These are phyloP conservation scores for Alternaria novae-zelandiae DNA, from an alignment of 2,329 filamentous ascomycete genomes.

Conservation along the genomic window DNA sequence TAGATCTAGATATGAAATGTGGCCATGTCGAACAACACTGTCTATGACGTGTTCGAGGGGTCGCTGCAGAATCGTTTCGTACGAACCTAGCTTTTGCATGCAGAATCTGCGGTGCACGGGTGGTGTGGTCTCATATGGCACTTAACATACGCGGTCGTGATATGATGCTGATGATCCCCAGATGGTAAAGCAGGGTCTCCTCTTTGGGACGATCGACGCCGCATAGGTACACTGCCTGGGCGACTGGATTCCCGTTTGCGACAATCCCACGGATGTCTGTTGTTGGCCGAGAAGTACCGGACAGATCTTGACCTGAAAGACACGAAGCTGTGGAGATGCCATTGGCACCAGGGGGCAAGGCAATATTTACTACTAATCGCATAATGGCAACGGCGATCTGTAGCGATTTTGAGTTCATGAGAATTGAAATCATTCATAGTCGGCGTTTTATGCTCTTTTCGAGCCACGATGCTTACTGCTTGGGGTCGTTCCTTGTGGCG, in stretches of 20 bases:
- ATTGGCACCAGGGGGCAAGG: not conserved
- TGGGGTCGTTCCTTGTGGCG: conserved; percentile 10
- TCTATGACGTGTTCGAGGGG: not conserved
- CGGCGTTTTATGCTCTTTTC: not conserved
- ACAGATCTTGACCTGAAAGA: not conserved
- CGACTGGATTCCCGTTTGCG: not conserved
- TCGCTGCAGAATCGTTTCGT: not conserved
- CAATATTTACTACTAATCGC: not conserved
- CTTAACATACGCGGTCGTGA: not conserved
- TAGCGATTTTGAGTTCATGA: not conserved
- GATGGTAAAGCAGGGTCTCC: not conserved
- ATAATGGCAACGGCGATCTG: not conserved
- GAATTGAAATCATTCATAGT: not conserved
- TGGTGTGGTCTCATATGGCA: not conserved
- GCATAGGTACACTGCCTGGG: not conserved
- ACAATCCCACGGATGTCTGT: not conserved
- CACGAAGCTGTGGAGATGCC: not conserved
- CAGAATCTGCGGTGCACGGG: not conserved
- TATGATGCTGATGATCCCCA: not conserved
- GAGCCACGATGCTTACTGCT: not conserved
- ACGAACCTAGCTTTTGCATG: not conserved
- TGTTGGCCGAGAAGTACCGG: not conserved
- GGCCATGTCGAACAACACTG: not conserved
- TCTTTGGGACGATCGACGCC: not conserved
- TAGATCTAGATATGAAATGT: not conserved